These are phyloP conservation scores for Volvox carteri DNA, from an alignment of 163 green algal species.

Conservation along the genomic window DNA sequence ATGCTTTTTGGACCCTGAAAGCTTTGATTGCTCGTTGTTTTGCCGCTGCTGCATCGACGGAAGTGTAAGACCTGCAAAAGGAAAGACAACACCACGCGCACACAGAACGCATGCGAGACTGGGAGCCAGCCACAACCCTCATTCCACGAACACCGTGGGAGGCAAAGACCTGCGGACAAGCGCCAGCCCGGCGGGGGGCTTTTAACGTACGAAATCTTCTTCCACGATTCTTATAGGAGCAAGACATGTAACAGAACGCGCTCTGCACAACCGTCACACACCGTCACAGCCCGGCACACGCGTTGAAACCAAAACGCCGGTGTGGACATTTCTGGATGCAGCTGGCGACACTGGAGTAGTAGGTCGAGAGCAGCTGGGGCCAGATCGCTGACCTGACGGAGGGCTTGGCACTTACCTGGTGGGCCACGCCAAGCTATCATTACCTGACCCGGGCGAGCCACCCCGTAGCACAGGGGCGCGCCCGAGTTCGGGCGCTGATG, in stretches of 20 bases:
- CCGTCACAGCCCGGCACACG: no score
- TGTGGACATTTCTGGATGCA: no score
- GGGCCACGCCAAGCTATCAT: not conserved
- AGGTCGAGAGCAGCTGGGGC: no score
- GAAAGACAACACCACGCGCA: constrained; percentile 3
- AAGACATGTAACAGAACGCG: no score
- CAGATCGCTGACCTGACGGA: not conserved
- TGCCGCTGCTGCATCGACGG: not conserved
- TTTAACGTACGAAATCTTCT: not conserved
- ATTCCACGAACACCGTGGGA: not conserved
- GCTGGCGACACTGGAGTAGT: no score
- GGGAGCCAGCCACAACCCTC: not conserved
- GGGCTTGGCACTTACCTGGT: constrained; percentile 6
- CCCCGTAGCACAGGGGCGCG: not conserved
- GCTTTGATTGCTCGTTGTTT: not conserved
- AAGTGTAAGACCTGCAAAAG: constrained; percentile 22
- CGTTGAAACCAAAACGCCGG: no score
- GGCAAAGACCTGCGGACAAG: constrained; percentile 35
- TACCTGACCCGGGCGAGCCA: constrained; percentile 7
- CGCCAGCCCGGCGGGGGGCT: constrained; percentile 23
- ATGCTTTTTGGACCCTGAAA: not conserved
- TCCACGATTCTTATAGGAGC: no score
- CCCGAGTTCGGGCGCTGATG: constrained; percentile 11
- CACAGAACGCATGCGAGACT: not conserved
- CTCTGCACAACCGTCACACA: no score